Percentiles rank a stretch among this genome's conserved stretches.
These are phyloP conservation scores for Nicotiana noctiflora DNA, from an alignment of 257 asterid genomes.

Conservation along the genomic window DNA sequence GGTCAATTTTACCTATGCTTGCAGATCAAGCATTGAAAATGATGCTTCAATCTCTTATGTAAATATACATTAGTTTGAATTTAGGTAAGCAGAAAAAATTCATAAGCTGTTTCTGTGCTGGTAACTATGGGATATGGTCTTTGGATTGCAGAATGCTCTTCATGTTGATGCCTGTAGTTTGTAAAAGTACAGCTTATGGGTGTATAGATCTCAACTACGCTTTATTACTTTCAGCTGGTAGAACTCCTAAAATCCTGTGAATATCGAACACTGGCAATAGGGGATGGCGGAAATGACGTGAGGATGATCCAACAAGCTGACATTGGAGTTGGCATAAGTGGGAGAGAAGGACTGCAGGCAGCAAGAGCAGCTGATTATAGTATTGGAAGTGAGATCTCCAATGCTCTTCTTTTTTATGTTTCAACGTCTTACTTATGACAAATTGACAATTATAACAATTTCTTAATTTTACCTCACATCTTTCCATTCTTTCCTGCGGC, in stretches of 20 bases:
- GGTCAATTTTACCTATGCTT: not conserved
- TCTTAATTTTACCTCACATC: not conserved
- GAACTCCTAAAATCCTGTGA: conserved; percentile 89
- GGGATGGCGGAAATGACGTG: conserved; percentile 99
- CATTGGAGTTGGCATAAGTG: conserved; percentile 99
- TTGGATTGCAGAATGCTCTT: not conserved
- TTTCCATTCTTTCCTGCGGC: not conserved
- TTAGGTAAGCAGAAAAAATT: not conserved
- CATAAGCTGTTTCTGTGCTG: not conserved
- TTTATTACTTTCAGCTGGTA: conserved; percentile 56
- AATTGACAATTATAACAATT: not conserved
- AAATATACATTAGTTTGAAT: not conserved
- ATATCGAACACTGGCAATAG: conserved; percentile 96
- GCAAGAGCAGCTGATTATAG: conserved; percentile 99
- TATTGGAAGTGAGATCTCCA: conserved; percentile 77
- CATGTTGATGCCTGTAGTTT: not conserved
- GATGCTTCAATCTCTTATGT: not conserved
- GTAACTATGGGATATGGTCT: not conserved
- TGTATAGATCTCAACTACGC: not conserved
- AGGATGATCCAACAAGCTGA: conserved; percentile 99
- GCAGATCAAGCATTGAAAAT: not conserved
- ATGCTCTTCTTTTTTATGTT: not conserved
- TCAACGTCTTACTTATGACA: not conserved
- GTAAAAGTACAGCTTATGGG: not conserved
- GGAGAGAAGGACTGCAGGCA: conserved; percentile 99